Evolutionary conservation across 345 rosid species (phyloP).

Genomic region (Eutrema yunnanense): DNA sequence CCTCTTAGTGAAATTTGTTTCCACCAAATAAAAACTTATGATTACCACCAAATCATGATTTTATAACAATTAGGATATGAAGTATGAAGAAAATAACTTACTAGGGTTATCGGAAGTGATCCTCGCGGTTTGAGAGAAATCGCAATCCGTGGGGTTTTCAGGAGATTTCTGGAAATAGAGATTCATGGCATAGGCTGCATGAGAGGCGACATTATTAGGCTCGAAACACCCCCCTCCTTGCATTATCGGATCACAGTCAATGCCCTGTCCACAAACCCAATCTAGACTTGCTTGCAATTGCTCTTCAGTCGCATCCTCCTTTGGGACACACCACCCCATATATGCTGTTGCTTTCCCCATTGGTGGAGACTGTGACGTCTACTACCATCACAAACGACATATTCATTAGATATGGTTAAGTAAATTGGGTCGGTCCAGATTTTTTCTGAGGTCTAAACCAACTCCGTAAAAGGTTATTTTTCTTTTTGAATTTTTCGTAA

Average conservation of each 20-base stretch:
- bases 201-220: conserved; percentile 60
- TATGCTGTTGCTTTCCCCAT: conserved; percentile 27
- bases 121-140: conserved; percentile 61
- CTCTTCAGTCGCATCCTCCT: conserved; percentile 40
- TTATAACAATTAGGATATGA: not conserved
- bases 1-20: not conserved
- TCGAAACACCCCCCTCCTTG: conserved; percentile 75
- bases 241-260: conserved; percentile 54
- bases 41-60: not conserved
- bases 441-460: too few relatives aligned
- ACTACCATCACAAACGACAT: not conserved
- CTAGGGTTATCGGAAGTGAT: conserved; percentile 67
- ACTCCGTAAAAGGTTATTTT: too few relatives aligned
- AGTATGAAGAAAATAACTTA: conserved; percentile 22
- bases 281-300: conserved; percentile 69
- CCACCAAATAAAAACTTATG: not conserved
- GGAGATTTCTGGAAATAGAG: conserved; percentile 53
- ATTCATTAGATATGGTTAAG: not conserved
- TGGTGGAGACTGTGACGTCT: conserved; percentile 18
- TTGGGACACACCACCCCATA: conserved; percentile 66
- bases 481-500: too few relatives aligned
- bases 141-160: conserved; percentile 51
- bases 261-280: conserved; percentile 62
- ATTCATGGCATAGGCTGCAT: conserved; percentile 82
- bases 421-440: too few relatives aligned